Base-by-base conservation (phyloP, 2,329 filamentous ascomycete genomes). In the Alternaria hordeiaustralica region DNA sequence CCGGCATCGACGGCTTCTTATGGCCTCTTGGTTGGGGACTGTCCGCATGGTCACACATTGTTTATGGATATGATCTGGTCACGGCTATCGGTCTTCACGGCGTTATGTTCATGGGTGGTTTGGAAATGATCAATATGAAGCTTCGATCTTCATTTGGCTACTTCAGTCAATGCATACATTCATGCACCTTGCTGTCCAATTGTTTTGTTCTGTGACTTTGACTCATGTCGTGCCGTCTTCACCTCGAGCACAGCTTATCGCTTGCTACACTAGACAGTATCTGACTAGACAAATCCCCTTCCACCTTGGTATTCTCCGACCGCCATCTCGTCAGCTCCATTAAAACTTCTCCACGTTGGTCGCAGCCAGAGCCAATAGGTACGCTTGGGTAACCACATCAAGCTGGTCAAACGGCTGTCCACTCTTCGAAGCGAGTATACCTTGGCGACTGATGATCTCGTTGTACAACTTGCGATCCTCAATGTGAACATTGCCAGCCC, bases 51-150 rank as follows among this genome's bases (percentile, higher is more conserved):
- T 71, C 67, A 66, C 70, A 67, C 64, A 64, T 61, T 69, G 67
- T 71, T 75, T 65, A 70, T 67, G 66, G 69, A 69, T 72, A 71
- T 68, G 69, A 67, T 73, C 64, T 65, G 55, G 68, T 71, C 65
- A 72, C 63, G 71, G 73, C 65, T 71, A 72, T 75, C 64, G 70
- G 69, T 72, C 64, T 72, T 69, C 58, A 64, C 66, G 73, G 75
- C 75, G 75, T 78, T 78, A 59, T 70, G 60, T 70, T 65, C 54
- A 70, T 65, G 70, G 65, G 65, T 58, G 71, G 68, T 70, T 61
- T 65, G 69, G 63, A 60, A 73, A 70, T 70, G 69, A 70, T 72
- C 61, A 58, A 77, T 71, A 71, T 63, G 57, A 65, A 66, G 61
- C 60, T 49, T 61, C n/a, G 47, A 66, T 69, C 64, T 65, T 66